Evolutionary conservation across 805 yeast genomes (phyloP), one percentile per base, ranked within the genome.

Genomic region (Candida quercuum): DNA sequence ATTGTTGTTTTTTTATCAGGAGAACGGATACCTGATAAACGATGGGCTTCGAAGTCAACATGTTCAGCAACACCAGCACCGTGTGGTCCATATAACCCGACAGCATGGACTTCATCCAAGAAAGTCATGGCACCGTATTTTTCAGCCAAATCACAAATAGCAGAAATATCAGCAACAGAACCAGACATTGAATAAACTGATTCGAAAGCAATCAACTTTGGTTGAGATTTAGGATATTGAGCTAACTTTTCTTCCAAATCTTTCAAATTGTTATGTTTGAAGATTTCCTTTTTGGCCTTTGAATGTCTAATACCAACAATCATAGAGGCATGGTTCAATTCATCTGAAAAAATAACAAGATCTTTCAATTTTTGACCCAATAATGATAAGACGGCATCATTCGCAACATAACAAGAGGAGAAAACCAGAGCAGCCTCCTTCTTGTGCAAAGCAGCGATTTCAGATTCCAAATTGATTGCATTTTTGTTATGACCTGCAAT

Each of bases 51-150:
- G 52, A 88, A 93, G 64, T 93, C 86, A 54, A 84, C 71, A 61
- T 93, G 99, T 64, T 93, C 99, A 33, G 98, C 96, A 38, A 93
- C 98, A 67, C 99, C 99, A 24, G 96, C 99, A 58, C 99, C 99
- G 54, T 86, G 96, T 42, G 99, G 98, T 54, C 99, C 99, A 59
- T 93, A 93, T 81, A 93, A 76, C 39, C 99, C 99, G 33, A 93
- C 98, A 25, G 99, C 98, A 57, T 93, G 99, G 27, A 93, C 99
- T 64, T 93, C 99, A 61, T 93, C 99, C 60, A 93, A 71, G 64
- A 93, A 93, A 22, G 99, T 93, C 52, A 93, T 65, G 33, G 98
- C 98, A 45, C 98, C 98, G 60, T 93, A 93, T 65, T 93, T 87
- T 37, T 93, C 96, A 28, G 99, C 99, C 56, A 93, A 72, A 51